These are phyloP conservation scores for Xylaria sp. DNA, from an alignment of 495 filamentous ascomycete species.

Conservation along the genomic window DNA sequence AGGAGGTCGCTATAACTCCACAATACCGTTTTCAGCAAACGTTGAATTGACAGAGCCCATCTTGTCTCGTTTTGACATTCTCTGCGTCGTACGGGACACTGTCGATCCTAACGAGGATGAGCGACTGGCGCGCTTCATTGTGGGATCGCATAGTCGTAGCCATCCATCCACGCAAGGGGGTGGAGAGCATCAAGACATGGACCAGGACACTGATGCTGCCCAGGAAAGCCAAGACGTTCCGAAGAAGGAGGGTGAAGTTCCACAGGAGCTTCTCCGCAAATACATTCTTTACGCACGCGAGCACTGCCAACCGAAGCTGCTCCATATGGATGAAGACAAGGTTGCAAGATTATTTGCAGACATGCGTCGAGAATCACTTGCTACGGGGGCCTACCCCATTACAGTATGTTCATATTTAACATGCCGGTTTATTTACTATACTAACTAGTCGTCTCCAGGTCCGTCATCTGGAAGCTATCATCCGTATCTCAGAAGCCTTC, in stretches of 20 bases:
- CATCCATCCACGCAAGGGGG: slow-evolving; percentile 73
- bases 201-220: slow-evolving; percentile 58
- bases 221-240: slow-evolving; percentile 57
- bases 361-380: slow-evolving; percentile 90
- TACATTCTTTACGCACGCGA: slow-evolving; percentile 97
- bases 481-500: slow-evolving; percentile 91
- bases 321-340: slow-evolving; percentile 99
- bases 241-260: slow-evolving; percentile 78
- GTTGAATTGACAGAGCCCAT: slow-evolving; percentile 98
- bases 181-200: slow-evolving; percentile 65
- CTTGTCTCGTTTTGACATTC: slow-evolving; percentile 97
- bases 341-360: slow-evolving; percentile 92
- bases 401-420: slow-evolving; percentile 69
- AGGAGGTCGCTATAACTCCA: slow-evolving; percentile 95
- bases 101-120: slow-evolving; percentile 98
- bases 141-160: slow-evolving; percentile 87
- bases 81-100: slow-evolving; percentile 95
- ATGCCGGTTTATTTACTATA: slow-evolving; percentile 9
- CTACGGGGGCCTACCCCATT: slow-evolving; percentile 96
- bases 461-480: slow-evolving; percentile 96
- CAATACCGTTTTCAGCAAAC: slow-evolving; percentile 92
- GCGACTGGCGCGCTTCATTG: slow-evolving; percentile 91
- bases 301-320: slow-evolving; percentile 87
- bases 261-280: slow-evolving; percentile 91
- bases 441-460: slow-evolving; percentile 63